Evolutionary conservation across 1,284 basidiomycete genomes (phyloP).

Genomic region (Puccinia hordei): DNA sequence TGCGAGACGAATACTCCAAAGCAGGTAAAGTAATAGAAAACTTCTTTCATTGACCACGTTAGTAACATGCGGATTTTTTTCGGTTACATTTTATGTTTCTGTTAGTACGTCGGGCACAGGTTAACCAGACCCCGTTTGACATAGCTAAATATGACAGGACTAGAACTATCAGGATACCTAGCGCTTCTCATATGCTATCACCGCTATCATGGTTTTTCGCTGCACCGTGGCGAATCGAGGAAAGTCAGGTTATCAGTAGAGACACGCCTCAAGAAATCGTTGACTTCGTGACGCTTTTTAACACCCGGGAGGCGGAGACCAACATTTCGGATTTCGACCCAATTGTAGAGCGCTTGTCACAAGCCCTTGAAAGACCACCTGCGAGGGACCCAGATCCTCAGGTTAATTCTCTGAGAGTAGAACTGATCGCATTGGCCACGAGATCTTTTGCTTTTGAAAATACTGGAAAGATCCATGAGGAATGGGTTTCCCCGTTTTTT

Average conservation of each 20-base stretch:
- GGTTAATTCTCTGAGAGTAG: constrained; percentile 9
- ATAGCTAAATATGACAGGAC: background rate
- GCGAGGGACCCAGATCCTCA: background rate
- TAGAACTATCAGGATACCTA: background rate
- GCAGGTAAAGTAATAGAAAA: background rate
- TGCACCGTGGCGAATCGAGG: background rate
- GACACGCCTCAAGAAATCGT: background rate
- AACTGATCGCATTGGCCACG: constrained; percentile 6
- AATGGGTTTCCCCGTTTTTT: constrained; percentile 9
- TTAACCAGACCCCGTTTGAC: background rate
- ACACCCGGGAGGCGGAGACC: background rate
- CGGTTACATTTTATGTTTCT: too few relatives aligned
- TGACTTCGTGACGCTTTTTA: constrained; percentile 10
- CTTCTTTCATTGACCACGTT: background rate
- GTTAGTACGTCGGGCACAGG: constrained; percentile 11
- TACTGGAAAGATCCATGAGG: background rate
- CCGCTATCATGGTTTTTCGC: background rate
- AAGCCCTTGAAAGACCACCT: constrained; percentile 8
- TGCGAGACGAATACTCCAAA: constrained; percentile 14
- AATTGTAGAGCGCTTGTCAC: constrained; percentile 8
- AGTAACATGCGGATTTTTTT: background rate
- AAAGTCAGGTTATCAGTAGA: background rate
- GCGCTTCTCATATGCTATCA: background rate
- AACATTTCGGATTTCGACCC: constrained; percentile 5
- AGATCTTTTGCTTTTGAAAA: background rate